phyloP scores from a whole-genome alignment of 495 filamentous ascomycete genomes.

The Xylaria palmicola region DNA sequence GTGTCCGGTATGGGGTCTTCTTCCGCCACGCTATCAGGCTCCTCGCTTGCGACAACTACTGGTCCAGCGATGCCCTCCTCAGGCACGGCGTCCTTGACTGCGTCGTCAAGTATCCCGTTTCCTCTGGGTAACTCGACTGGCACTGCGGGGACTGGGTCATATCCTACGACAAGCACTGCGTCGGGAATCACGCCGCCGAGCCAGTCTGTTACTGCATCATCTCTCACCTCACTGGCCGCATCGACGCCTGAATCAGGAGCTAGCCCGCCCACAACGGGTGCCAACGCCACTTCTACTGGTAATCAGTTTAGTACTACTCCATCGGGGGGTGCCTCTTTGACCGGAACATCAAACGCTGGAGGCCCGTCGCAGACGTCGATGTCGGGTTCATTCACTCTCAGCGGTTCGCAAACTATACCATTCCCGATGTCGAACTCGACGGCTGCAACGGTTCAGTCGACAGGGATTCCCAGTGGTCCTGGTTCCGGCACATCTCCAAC shows the following conservation, averaged over 20 bases:
- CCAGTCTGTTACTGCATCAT: neutral
- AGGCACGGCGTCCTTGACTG: neutral
- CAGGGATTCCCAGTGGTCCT: neutral
- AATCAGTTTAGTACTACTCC: neutral
- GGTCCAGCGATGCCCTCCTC: neutral
- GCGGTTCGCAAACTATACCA: slow-evolving; percentile 12
- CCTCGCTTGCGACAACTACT: neutral
- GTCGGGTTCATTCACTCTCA: neutral
- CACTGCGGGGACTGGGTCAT: neutral
- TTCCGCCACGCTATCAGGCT: neutral
- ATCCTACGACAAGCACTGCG: neutral
- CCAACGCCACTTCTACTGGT: neutral
- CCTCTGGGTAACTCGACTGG: slow-evolving; percentile 9
- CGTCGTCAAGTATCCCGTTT: neutral
- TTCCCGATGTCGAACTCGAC: slow-evolving; percentile 28
- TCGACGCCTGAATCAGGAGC: neutral
- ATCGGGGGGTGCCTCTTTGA: neutral
- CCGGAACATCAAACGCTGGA: neutral
- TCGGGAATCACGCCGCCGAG: neutral
- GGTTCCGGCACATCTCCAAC: neutral
- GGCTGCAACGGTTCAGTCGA: neutral
- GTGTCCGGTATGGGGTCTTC: neutral
- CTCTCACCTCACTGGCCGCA: neutral
- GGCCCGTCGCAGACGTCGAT: neutral
- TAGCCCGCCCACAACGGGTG: neutral